phyloP scores from a whole-genome alignment of 164 flowering plant genomes.

The Warburgia ugandensis region DNA sequence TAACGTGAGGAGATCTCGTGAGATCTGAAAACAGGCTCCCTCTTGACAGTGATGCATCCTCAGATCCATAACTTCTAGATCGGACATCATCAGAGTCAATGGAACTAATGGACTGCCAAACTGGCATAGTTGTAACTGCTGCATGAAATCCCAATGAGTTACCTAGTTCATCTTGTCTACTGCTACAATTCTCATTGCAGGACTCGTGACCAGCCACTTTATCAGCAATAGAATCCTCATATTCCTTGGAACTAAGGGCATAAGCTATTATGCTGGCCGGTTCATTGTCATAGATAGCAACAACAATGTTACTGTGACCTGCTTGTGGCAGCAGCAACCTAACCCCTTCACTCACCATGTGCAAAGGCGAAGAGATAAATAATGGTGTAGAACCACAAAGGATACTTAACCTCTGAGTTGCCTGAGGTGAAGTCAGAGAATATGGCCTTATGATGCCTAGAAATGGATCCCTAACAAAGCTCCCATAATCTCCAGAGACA shows the following conservation, averaged over 20 bases:
- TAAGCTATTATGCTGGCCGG: constrained; percentile 87
- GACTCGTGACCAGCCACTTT: constrained; percentile 31
- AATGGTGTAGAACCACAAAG: constrained; percentile 36
- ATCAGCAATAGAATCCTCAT: constrained; percentile 54
- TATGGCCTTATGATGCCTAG: constrained; percentile 34
- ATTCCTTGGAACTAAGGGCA: constrained; percentile 76
- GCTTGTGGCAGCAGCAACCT: constrained; percentile 54
- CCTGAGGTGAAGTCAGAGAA: constrained; percentile 40
- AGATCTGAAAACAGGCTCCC: constrained; percentile 35
- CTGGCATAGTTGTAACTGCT: constrained; percentile 27
- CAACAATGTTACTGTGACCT: constrained; percentile 40
- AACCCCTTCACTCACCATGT: constrained; percentile 54
- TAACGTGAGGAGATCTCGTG: constrained; percentile 62
- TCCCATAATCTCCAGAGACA: constrained; percentile 72
- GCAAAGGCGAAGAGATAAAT: constrained; percentile 46
- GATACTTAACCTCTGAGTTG: constrained; percentile 41
- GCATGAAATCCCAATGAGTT: constrained; percentile 10
- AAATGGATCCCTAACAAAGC: constrained; percentile 69
- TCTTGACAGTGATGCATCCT: constrained; percentile 38
- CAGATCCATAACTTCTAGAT: constrained; percentile 57
- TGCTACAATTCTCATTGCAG: constrained; percentile 21
- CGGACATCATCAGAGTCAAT: constrained; percentile 50
- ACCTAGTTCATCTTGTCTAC: constrained; percentile 21
- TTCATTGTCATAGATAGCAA: constrained; percentile 89
- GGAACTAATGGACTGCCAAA: constrained; percentile 61